phyloP scores from a whole-genome alignment of 805 yeast genomes.

The Phaffomyces thermotolerans region DNA sequence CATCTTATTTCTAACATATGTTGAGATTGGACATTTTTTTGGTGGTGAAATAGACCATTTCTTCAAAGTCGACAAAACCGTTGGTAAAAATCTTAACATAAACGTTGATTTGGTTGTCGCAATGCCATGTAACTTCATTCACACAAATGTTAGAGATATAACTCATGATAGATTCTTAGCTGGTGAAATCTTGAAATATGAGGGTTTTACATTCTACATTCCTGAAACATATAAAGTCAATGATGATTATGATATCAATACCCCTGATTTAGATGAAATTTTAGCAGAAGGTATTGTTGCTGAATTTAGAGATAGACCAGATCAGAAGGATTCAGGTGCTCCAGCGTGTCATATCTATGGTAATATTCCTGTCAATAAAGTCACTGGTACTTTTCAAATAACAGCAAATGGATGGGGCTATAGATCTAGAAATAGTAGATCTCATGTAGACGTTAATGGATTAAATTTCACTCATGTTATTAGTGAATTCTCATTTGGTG shows the following conservation, averaged over 20 bases:
- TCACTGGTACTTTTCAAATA: slow-evolving; percentile 78
- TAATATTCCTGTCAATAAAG: slow-evolving; percentile 74
- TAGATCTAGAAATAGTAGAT: slow-evolving; percentile 29
- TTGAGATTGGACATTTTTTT: slow-evolving; percentile 75
- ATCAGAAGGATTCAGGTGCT: slow-evolving; percentile 39
- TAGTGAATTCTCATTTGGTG: slow-evolving; percentile 85
- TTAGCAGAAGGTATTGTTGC: slow-evolving; percentile 62
- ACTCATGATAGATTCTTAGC: slow-evolving; percentile 78
- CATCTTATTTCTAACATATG: slow-evolving; percentile 67
- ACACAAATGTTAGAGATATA: slow-evolving; percentile 68
- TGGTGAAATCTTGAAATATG: slow-evolving; percentile 62
- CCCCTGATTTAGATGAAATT: slow-evolving; percentile 62
- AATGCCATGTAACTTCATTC: slow-evolving; percentile 74
- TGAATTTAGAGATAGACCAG: slow-evolving; percentile 42
- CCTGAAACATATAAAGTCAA: slow-evolving; percentile 45
- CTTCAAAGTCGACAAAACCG: slow-evolving; percentile 61
- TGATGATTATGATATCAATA: slow-evolving; percentile 36
- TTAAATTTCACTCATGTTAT: slow-evolving; percentile 81
- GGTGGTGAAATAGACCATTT: slow-evolving; percentile 78
- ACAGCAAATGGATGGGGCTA: slow-evolving; percentile 72
- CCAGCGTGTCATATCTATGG: slow-evolving; percentile 87
- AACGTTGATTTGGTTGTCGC: slow-evolving; percentile 77
- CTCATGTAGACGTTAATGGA: slow-evolving; percentile 39
- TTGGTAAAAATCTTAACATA: slow-evolving; percentile 53
- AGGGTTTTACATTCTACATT: slow-evolving; percentile 51